Evolutionary conservation across 805 yeast species (phyloP).

Genomic region (Blastobotrys mokoenaii): DNA sequence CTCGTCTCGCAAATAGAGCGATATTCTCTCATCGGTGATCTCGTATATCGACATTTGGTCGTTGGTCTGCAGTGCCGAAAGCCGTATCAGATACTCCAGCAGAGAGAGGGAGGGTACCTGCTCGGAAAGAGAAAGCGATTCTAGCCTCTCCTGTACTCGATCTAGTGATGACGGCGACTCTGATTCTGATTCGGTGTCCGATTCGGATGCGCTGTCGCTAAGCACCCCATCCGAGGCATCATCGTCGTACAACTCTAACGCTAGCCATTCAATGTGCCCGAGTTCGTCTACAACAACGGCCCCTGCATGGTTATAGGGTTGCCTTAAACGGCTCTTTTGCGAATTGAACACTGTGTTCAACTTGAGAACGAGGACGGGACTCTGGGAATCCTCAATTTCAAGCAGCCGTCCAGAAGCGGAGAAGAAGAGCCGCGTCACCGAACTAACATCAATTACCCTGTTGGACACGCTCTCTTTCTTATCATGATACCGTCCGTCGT

Average conservation of each 20-base stretch:
- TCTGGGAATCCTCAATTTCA: slow-evolving; percentile 49
- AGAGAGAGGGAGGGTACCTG: slow-evolving; percentile 39
- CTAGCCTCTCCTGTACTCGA: slow-evolving; percentile 10
- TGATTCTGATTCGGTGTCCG: background rate
- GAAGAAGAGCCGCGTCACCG: slow-evolving; percentile 49
- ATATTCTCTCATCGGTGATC: slow-evolving; percentile 58
- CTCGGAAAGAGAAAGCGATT: slow-evolving; percentile 3
- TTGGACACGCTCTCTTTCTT: slow-evolving; percentile 32
- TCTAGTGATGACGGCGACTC: slow-evolving; percentile 1
- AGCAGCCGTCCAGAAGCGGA: slow-evolving; percentile 62
- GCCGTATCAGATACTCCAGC: slow-evolving; percentile 54
- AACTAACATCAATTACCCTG: slow-evolving; percentile 31
- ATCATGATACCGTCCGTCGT: slow-evolving; percentile 70
- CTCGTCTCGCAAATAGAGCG: slow-evolving; percentile 55
- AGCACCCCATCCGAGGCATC: slow-evolving; percentile 20
- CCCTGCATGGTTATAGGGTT: slow-evolving; percentile 1
- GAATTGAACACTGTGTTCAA: slow-evolving; percentile 22
- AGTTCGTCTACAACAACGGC: slow-evolving; percentile 15
- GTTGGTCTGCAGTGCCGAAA: slow-evolving; percentile 50
- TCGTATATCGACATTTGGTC: slow-evolving; percentile 47
- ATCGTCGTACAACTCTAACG: slow-evolving; percentile 38
- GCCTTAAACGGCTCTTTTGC: background rate
- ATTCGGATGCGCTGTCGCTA: slow-evolving; percentile 14
- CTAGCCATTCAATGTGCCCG: slow-evolving; percentile 40
- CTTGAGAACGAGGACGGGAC: slow-evolving; percentile 64